Evolutionary conservation across 129 eudicot species (phyloP), one percentile per base, ranked within the genome.

Genomic region (Tanacetum coccineum): DNA sequence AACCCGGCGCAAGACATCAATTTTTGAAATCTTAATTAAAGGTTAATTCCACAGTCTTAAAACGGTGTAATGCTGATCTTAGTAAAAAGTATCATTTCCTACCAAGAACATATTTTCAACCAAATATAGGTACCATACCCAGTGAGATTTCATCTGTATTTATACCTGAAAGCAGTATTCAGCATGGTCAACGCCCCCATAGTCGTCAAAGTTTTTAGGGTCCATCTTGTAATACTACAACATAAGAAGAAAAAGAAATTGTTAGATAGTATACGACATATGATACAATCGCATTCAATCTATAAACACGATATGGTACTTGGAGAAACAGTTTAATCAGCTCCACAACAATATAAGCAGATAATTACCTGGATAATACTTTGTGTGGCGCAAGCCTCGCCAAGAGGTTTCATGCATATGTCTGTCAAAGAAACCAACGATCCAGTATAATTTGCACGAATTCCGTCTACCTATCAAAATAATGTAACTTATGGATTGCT

Each of bases 341-440:
- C 39, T 32, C 5, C 39, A n/a, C n/a, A n/a, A n/a, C n/a, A n/a
- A n/a, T n/a, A n/a, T n/a, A 17, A 55, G 9, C n/a, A 62, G 56
- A 22, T 44, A 25, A 17, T 51, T 82, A 89, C 99, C 95, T 94
- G 99, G 51, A 94, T 93, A 77, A 89, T 78, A 76, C 95, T 94
- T 71, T 94, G 97, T 56, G 97, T 89, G 51, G 97, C 99, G 80
- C 99, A 94, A 82, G 87, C 99, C 74, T 81, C 82, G 30, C 88
- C 97, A 13, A 94, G 90, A 20, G 99, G 99, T 79, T 89, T 94
- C 92, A 88, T 65, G 83, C 99, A 94, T 70, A 94, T 94, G 82
- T 94, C 97, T 48, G 93, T 79, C 59, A 94, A 81, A 76, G 99
- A 81, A 75, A 94, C 82, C 81, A 77, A 52, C 67, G 89, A 76